Base-by-base conservation (phyloP, 345 rosid species). In the Hibiscus trionum region DNA sequence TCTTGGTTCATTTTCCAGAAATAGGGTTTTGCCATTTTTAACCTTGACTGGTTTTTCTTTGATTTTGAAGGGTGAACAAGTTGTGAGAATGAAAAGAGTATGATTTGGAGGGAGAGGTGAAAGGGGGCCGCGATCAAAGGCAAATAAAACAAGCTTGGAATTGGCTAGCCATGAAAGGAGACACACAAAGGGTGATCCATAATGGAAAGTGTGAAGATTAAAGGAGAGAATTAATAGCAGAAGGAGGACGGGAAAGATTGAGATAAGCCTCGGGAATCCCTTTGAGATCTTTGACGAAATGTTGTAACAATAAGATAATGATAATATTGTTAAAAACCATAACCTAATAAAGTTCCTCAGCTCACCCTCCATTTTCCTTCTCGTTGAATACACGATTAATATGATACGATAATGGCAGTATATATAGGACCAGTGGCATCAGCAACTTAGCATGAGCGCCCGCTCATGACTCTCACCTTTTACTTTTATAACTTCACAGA, bases 51-150 rank as follows among this genome's bases (percentile, higher is more conserved):
- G 74, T 49, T 64, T 7, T 66, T 29, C 73, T 52, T 79, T 80
- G 73, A 80, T 39, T 69, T 84, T 87, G 69, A 86, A 81, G 39
- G 90, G 91, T 7, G 86, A 84, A 72, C 84, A 82, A 57, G 88
- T 84, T 11, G 82, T 11, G 62, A 77, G 77, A 66, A 86, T 64
- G 87, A 90, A 88, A 44, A 82, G 87, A 78, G 17, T 26, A 65
- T 83, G 78, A 8, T 71, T 70, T 5, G 7, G 26, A 16, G 66
- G 87, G 82, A 9, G 69, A 49, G 86, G 85, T 12, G 70, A 84
- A 10, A 90, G 76, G 55, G 93, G 96, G 65, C 89, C 87, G 70
- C 72, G 85, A 61, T 75, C 80, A 29, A 91, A 81, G 81, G 90
- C 77, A 65, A 85, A 80, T 49, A 86, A 88, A 59, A 90, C 78